Evolutionary conservation across 108 stramenopile genomes (phyloP).

Genomic region (Aurantiochytrium sp.): DNA sequence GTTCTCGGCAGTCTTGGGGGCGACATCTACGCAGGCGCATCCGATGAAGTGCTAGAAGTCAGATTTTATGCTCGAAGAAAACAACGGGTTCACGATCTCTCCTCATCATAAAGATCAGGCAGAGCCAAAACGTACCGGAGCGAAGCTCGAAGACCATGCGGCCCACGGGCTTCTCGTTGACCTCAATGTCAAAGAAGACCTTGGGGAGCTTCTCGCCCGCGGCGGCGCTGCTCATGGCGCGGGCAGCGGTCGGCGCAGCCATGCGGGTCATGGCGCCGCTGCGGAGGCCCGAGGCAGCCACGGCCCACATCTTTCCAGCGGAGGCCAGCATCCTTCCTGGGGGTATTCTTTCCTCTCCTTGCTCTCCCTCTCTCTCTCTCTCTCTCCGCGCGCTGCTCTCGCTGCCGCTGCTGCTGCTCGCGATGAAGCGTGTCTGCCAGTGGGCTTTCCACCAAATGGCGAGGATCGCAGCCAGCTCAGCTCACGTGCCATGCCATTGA

Average conservation of each 20-base stretch:
- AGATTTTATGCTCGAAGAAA: not conserved
- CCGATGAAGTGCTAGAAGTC: not conserved
- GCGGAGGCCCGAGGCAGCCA: not conserved
- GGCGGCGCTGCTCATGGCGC: slow-evolving; percentile 4
- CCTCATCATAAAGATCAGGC: not conserved
- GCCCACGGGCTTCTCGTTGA: not conserved
- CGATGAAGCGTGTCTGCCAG: too few species aligned
- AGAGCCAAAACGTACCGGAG: slow-evolving; percentile 25
- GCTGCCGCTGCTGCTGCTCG: too few species aligned
- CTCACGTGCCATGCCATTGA: too few species aligned
- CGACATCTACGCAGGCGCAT: slow-evolving; percentile 35
- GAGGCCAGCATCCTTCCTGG: not conserved
- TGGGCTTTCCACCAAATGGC: too few species aligned
- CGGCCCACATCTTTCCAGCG: not conserved
- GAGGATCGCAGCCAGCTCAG: too few species aligned
- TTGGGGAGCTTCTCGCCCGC: not conserved
- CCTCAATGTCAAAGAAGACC: slow-evolving; percentile 51
- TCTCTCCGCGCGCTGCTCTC: too few species aligned
- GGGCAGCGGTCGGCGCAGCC: not conserved
- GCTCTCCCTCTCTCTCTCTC: too few species aligned
- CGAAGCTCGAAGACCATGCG: slow-evolving; percentile 31
- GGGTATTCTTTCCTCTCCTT: too few species aligned
- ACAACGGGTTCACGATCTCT: not conserved
- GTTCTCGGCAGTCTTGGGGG: slow-evolving; percentile 57
- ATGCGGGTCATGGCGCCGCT: not conserved